Percentiles rank a stretch among this genome's conserved stretches.
phyloP scores from a whole-genome alignment of 2,329 filamentous ascomycete genomes.

The Aureobasidium sp. region DNA sequence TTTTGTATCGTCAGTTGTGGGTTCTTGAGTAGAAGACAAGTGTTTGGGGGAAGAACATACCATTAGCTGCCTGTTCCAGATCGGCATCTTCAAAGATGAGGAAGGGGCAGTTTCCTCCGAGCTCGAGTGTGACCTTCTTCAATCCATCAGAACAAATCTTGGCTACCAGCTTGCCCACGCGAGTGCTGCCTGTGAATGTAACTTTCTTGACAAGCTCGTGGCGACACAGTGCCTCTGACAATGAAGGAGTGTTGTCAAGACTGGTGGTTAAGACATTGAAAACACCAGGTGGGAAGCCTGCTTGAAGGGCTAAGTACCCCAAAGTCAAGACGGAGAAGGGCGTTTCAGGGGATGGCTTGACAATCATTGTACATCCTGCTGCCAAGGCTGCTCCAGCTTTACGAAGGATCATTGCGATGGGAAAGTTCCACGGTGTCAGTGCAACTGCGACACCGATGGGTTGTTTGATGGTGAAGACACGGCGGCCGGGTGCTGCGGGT shows the following conservation, averaged over 20 bases:
- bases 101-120: slow-evolving; percentile 59
- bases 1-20: background rate
- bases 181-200: slow-evolving; percentile 53
- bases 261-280: slow-evolving; percentile 55
- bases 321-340: slow-evolving; percentile 49
- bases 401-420: slow-evolving; percentile 58
- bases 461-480: slow-evolving; percentile 66
- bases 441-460: slow-evolving; percentile 61
- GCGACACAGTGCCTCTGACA: slow-evolving; percentile 47
- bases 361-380: slow-evolving; percentile 65
- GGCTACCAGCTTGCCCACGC: slow-evolving; percentile 55
- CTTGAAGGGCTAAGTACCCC: slow-evolving; percentile 45
- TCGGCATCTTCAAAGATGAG: slow-evolving; percentile 58
- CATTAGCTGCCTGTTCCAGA: slow-evolving; percentile 46
- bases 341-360: slow-evolving; percentile 63
- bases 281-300: slow-evolving; percentile 52
- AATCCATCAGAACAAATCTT: slow-evolving; percentile 51
- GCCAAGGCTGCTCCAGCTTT: slow-evolving; percentile 62
- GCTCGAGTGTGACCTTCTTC: slow-evolving; percentile 57
- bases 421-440: slow-evolving; percentile 67
- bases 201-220: slow-evolving; percentile 55
- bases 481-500: slow-evolving; percentile 52
- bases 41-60: slow-evolving; percentile 23
- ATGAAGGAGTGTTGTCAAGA: slow-evolving; percentile 45
- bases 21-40: background rate